phyloP scores from a whole-genome alignment of 768 basidiomycete genomes.

The Leucosporidium yakuticum region DNA sequence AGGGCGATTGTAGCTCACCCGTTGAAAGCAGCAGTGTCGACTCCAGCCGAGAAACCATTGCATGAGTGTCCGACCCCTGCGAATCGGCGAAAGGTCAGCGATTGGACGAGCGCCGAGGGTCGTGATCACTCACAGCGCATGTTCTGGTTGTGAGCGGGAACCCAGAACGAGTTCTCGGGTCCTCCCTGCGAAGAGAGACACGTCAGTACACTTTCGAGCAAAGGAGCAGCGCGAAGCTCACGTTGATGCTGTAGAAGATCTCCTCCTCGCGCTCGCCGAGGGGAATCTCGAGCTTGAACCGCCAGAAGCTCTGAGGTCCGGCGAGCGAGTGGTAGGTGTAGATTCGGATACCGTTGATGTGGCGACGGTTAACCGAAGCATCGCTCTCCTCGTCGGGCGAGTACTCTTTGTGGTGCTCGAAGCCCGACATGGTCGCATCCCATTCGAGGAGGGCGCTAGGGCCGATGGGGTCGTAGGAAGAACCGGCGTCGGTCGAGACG shows the following conservation, averaged over 20 bases:
- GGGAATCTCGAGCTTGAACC: constrained; percentile 80
- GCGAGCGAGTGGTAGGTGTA: constrained; percentile 36
- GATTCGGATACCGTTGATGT: constrained; percentile 38
- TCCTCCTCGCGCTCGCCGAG: constrained; percentile 64
- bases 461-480: constrained; percentile 61
- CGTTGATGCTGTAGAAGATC: constrained; percentile 74
- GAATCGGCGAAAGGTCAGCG: neutral
- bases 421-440: constrained; percentile 54
- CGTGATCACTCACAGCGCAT: constrained; percentile 56
- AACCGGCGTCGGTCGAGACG: constrained; percentile 77
- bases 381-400: constrained; percentile 1
- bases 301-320: constrained; percentile 89
- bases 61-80: constrained; percentile 74
- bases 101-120: neutral
- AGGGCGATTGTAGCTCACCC: constrained; percentile 40
- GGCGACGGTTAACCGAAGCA: constrained; percentile 5
- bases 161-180: constrained; percentile 62
- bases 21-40: constrained; percentile 58
- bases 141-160: constrained; percentile 73
- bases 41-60: constrained; percentile 67
- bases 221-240: constrained; percentile 45
- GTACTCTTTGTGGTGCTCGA: neutral
- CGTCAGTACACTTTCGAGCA: neutral
- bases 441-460: constrained; percentile 66
- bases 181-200: constrained; percentile 41